Conservation (phyloP, 192 early-diverging fungal species). For the Podila minutissima region DNA sequence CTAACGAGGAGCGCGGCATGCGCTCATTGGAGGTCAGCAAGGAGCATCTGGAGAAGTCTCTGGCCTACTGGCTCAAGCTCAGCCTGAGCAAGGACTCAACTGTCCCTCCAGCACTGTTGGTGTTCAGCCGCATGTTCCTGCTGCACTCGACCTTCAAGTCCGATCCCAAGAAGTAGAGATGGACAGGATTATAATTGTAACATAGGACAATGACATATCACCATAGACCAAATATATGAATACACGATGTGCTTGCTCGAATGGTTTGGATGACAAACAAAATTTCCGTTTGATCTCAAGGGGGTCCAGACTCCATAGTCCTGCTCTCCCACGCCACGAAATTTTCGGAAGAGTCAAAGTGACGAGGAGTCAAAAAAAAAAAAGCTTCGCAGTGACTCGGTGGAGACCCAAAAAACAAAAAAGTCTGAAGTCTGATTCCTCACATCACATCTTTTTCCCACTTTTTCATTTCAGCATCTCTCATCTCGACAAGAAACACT, state of each 20-base stretch:
- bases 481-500: background rate
- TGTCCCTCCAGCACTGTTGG: constrained; percentile 53
- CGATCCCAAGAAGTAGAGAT: constrained; percentile 26
- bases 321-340: constrained; percentile 15
- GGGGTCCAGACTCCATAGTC: too few relatives aligned
- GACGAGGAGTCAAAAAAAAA: too few relatives aligned
- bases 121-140: constrained; percentile 64
- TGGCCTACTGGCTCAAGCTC: constrained; percentile 58
- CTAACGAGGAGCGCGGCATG: constrained; percentile 66
- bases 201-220: background rate
- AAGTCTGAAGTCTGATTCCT: too few relatives aligned
- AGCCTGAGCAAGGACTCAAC: constrained; percentile 41
- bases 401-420: background rate
- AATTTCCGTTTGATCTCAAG: too few relatives aligned
- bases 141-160: constrained; percentile 59
- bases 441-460: background rate
- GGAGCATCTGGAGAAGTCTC: constrained; percentile 51
- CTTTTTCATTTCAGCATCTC: background rate
- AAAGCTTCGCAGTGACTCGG: background rate
- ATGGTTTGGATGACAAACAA: too few relatives aligned
- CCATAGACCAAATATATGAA: too few relatives aligned
- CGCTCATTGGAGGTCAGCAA: constrained; percentile 53
- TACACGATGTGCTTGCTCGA: too few relatives aligned
- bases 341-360: constrained; percentile 1
- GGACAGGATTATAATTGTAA: background rate